A percentile compares a stretch with the other conserved stretches of the same genome.
Conservation (phyloP, 2,329 filamentous ascomycete species). For the Ambrosiella xylebori region DNA sequence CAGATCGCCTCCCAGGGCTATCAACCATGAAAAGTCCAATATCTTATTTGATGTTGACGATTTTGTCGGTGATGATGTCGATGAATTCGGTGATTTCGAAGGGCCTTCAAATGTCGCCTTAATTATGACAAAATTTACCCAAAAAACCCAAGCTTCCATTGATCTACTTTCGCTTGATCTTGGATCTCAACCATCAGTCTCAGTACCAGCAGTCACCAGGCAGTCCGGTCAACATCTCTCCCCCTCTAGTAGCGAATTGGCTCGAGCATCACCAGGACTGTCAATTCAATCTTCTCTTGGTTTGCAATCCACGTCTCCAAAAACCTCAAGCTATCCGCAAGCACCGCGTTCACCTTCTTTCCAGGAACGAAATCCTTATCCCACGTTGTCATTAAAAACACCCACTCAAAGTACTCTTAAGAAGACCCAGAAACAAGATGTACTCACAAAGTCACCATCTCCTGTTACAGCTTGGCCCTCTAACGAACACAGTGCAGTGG, state of each 20-base stretch:
- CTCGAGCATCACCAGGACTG: not conserved
- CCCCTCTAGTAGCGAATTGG: too few species aligned
- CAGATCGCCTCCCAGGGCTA: not conserved
- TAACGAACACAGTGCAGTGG: slow-evolving; percentile 19
- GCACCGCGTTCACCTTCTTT: slow-evolving; percentile 35
- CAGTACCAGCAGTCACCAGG: too few species aligned
- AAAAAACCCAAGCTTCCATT: slow-evolving; percentile 16
- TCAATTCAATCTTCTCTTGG: not conserved
- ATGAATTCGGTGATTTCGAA: slow-evolving; percentile 30
- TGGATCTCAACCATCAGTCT: too few species aligned
- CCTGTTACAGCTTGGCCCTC: slow-evolving; percentile 31
- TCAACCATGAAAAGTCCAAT: slow-evolving; percentile 25
- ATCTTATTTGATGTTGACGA: slow-evolving; percentile 52
- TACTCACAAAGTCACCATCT: slow-evolving; percentile 14
- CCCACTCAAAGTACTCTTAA: slow-evolving; percentile 21
- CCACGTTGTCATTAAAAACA: slow-evolving; percentile 30
- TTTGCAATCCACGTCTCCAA: not conserved
- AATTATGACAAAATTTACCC: not conserved
- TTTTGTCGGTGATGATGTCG: slow-evolving; percentile 27
- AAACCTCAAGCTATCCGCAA: slow-evolving; percentile 25
- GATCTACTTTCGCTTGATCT: slow-evolving; percentile 25
- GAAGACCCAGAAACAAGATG: not conserved
- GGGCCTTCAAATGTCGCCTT: slow-evolving; percentile 5
- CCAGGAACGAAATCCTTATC: slow-evolving; percentile 35
- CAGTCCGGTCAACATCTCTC: too few species aligned